These are phyloP conservation scores for Chrysochromulina parva DNA, from an alignment of 78 protist species.

Conservation along the genomic window DNA sequence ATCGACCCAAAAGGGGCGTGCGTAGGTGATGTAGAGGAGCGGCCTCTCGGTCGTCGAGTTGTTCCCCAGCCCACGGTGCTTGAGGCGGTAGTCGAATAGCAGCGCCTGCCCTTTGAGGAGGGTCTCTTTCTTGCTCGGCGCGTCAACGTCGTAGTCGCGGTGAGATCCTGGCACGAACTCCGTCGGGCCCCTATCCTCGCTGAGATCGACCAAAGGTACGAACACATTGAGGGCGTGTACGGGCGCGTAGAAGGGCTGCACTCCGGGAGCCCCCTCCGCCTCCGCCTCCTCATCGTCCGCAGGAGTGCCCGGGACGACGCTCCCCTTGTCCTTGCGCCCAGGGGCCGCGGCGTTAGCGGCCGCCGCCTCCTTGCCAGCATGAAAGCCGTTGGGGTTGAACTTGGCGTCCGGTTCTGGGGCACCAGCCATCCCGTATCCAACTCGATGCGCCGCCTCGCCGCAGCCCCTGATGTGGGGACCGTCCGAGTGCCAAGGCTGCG, in stretches of 20 bases:
- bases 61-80: slow-evolving; percentile 41
- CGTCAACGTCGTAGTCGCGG: neutral
- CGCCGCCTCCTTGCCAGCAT: too few species aligned
- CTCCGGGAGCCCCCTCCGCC: too few species aligned
- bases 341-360: too few species aligned
- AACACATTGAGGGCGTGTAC: slow-evolving; percentile 37
- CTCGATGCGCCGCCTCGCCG: neutral
- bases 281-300: too few species aligned
- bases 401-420: too few species aligned
- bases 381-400: too few species aligned
- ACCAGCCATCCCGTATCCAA: too few species aligned
- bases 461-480: neutral
- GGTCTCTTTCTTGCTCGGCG: neutral
- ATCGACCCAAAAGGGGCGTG: neutral
- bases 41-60: neutral
- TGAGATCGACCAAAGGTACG: slow-evolving; percentile 28
- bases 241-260: neutral
- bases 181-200: neutral
- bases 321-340: too few species aligned
- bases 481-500: slow-evolving; percentile 42
- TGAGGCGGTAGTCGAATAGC: slow-evolving; percentile 36
- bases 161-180: slow-evolving; percentile 24
- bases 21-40: slow-evolving; percentile 31
- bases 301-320: too few species aligned
- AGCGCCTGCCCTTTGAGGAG: neutral